Evolutionary conservation across 192 early-diverging fungal genomes (phyloP), one percentile per base, ranked within the genome.

Genomic region (Gaertneriomyces sp.): DNA sequence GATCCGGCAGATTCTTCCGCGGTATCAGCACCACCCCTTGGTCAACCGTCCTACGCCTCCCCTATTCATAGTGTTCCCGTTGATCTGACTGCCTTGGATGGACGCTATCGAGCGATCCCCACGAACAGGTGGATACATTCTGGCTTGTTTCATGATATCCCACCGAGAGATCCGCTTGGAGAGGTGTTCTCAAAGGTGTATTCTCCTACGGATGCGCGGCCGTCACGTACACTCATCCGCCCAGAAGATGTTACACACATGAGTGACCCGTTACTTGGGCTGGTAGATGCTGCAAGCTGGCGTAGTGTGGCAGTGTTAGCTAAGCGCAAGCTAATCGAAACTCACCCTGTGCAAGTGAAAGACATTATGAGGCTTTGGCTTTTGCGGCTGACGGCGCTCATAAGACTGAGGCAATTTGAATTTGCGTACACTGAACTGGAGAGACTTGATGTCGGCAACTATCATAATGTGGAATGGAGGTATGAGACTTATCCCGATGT

Each of bases 111-210:
- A 11, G 10, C 10, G 25, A 65, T 76, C 5, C 70, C 74, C 39
- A 76, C 79, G 11, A 39, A 70, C n/a, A 47, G 63, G n/a, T 77
- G 73, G 73, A 75, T 57, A 5, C 66, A 76, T 45, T 53, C 68
- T 19, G 50, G 44, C 2, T 51, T 64, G 9, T 81, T 81, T 60
- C 62, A 64, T 57, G 74, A 76, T 46, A 65, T 81, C 16, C 79
- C 79, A 14, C 38, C 51, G 5, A 42, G 67, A 8, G 79, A 81
- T 51, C 67, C 64, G 14, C 44, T 81, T n/a, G 53, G 45, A 11
- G 73, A 77, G 38, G 51, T 63, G n/a, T 54, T 81, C 33, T 17
- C 61, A 52, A 77, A 78, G 53, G 51, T 53, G 1, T 76, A 75
- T 52, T 58, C 66, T 14, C 53, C 68, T 61, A 16, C n/a, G 6